Conservation (phyloP, 2,329 filamentous ascomycete genomes). For the Chrysosporium keratinophilum region DNA sequence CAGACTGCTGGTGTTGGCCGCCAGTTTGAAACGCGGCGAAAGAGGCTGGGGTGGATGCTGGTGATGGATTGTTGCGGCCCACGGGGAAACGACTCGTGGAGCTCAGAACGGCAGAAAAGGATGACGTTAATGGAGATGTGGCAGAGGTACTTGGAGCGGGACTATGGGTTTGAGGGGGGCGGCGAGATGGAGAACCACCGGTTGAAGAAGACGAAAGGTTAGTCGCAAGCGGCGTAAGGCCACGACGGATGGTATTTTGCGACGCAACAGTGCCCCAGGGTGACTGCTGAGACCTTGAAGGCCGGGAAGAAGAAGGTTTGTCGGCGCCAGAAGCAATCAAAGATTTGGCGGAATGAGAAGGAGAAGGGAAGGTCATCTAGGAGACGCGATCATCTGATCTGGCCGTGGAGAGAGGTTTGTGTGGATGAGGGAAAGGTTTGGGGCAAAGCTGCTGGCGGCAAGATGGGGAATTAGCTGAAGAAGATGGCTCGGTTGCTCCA, state of each 20-base stretch:
- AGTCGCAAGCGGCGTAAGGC: conserved; percentile 49
- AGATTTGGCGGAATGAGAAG: conserved; percentile 42
- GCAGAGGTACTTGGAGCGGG: conserved; percentile 40
- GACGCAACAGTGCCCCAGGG: conserved; percentile 48
- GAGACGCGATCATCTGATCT: conserved; percentile 44
- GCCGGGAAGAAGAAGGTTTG: conserved; percentile 35
- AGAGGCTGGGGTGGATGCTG: conserved; percentile 45
- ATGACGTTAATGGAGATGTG: conserved; percentile 43
- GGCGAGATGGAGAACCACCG: conserved; percentile 35
- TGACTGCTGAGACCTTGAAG: conserved; percentile 42
- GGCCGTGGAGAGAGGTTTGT: conserved; percentile 27
- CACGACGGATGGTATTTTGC: conserved; percentile 47
- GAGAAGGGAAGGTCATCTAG: conserved; percentile 49
- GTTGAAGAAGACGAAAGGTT: conserved; percentile 36
- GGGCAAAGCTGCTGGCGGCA: conserved; percentile 1
- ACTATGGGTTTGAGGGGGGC: conserved; percentile 39
- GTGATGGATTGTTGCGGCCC: conserved; percentile 44
- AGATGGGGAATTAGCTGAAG: background rate
- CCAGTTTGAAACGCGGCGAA: conserved; percentile 45
- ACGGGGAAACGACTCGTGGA: conserved; percentile 41
- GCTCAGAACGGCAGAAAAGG: conserved; percentile 44
- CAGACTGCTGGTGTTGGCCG: conserved; percentile 41
- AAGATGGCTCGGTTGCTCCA: background rate
- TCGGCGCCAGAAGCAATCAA: conserved; percentile 43
- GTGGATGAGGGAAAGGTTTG: background rate